These are phyloP conservation scores for Xylaria flabelliformis DNA, from an alignment of 495 filamentous ascomycete species.

Conservation along the genomic window DNA sequence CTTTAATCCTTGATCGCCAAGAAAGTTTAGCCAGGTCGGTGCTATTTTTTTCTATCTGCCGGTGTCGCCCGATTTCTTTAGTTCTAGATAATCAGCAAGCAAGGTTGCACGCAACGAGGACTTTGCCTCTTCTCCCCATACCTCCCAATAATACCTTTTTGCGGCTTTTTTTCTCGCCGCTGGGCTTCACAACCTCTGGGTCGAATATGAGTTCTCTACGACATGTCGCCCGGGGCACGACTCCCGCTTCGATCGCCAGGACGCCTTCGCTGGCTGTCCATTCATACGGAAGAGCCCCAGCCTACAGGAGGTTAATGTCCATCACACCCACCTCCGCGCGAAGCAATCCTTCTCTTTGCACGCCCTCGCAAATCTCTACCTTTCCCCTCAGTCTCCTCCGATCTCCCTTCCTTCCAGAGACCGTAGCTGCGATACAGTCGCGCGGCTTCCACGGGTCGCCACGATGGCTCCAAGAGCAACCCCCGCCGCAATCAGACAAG, in stretches of 20 bases:
- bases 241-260: slow-evolving; percentile 45
- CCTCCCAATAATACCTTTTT: not conserved
- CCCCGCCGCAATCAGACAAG: slow-evolving; percentile 33
- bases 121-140: slow-evolving; percentile 29
- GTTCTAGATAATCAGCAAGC: slow-evolving; percentile 6
- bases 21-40: not conserved
- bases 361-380: slow-evolving; percentile 34
- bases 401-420: slow-evolving; percentile 54
- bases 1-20: not conserved
- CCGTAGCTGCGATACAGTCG: slow-evolving; percentile 40
- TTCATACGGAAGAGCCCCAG: slow-evolving; percentile 58
- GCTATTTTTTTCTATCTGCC: slow-evolving; percentile 39
- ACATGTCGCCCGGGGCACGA: slow-evolving; percentile 49
- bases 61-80: slow-evolving; percentile 34
- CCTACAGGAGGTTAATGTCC: slow-evolving; percentile 65
- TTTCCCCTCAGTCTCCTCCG: slow-evolving; percentile 42
- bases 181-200: slow-evolving; percentile 24
- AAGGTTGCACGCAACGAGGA: slow-evolving; percentile 32
- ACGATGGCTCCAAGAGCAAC: slow-evolving; percentile 40
- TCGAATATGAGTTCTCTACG: slow-evolving; percentile 55
- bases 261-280: slow-evolving; percentile 47
- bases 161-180: slow-evolving; percentile 31
- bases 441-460: slow-evolving; percentile 53
- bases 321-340: slow-evolving; percentile 37
- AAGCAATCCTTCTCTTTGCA: slow-evolving; percentile 29